phyloP scores from a whole-genome alignment of 1,139 yeast genomes.

The Protomyces inouyei region DNA sequence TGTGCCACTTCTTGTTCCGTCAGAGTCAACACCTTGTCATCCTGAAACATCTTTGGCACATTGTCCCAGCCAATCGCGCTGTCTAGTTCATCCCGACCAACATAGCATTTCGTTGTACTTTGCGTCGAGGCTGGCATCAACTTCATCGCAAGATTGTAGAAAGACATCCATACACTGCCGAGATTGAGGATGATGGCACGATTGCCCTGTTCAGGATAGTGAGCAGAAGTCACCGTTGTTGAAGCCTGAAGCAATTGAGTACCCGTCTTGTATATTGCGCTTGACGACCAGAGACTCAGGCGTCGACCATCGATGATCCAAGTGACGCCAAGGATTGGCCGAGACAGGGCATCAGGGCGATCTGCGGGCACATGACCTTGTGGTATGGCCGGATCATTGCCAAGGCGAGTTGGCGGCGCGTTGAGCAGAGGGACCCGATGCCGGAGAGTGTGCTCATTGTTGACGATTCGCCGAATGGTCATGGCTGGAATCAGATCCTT shows the following conservation, averaged over 20 bases:
- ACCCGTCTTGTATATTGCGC: slow-evolving; percentile 19
- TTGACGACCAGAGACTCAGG: slow-evolving; percentile 14
- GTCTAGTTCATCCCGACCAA: slow-evolving; percentile 6
- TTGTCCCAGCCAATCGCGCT: slow-evolving; percentile 6
- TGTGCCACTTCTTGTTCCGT: background rate
- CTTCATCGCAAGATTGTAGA: slow-evolving; percentile 16
- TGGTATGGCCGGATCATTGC: background rate
- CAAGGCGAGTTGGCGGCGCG: slow-evolving; percentile 5
- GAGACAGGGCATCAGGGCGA: slow-evolving; percentile 4
- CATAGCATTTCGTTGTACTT: slow-evolving; percentile 9
- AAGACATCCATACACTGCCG: slow-evolving; percentile 8
- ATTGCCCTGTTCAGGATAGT: slow-evolving; percentile 25
- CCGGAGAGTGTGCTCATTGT: slow-evolving; percentile 19
- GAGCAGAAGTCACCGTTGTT: slow-evolving; percentile 4
- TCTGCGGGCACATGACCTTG: background rate
- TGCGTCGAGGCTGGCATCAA: slow-evolving; percentile 21
- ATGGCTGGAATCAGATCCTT: background rate
- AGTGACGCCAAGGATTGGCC: slow-evolving; percentile 16
- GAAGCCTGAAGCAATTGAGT: slow-evolving; percentile 2
- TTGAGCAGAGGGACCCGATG: slow-evolving; percentile 8
- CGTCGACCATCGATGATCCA: slow-evolving; percentile 19
- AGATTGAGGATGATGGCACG: slow-evolving; percentile 22
- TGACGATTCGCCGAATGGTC: slow-evolving; percentile 16
- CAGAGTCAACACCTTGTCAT: background rate
- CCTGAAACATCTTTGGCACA: slow-evolving; percentile 7